A percentile compares a stretch with the other conserved stretches of the same genome.
Conservation (phyloP, 73 alveolate genomes). For the Symbiodinium natans region DNA sequence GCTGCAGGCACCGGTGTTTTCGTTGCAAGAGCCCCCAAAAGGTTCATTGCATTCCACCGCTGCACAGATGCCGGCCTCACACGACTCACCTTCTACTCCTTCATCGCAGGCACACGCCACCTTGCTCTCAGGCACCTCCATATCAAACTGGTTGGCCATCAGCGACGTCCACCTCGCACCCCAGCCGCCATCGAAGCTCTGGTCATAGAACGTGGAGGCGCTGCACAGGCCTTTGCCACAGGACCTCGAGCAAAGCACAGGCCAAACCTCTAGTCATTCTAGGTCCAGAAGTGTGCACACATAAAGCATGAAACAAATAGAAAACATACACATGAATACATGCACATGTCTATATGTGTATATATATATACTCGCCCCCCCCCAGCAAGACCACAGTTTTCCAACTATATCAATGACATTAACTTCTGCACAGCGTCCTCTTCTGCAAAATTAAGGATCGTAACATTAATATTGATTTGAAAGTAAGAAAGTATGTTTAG, state of each 20-base stretch:
- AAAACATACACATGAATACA: no score
- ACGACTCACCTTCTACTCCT: background rate
- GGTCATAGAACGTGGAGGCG: background rate
- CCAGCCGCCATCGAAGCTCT: background rate
- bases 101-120: background rate
- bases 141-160: background rate
- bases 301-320: no score
- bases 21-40: background rate
- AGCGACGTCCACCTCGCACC: background rate
- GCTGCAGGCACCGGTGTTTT: background rate
- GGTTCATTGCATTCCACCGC: constrained; percentile 12
- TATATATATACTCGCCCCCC: no score
- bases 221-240: constrained; percentile 40
- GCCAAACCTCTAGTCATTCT: background rate
- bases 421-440: no score
- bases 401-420: no score
- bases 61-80: constrained; percentile 24
- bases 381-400: no score
- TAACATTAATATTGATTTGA: no score
- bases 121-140: background rate
- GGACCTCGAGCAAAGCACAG: background rate
- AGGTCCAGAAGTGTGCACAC: background rate
- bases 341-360: no score
- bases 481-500: no score
- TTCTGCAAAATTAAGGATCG: no score